Evolutionary conservation across 306 rosid genomes (phyloP).

Genomic region (Gastrolobium bilobum): DNA sequence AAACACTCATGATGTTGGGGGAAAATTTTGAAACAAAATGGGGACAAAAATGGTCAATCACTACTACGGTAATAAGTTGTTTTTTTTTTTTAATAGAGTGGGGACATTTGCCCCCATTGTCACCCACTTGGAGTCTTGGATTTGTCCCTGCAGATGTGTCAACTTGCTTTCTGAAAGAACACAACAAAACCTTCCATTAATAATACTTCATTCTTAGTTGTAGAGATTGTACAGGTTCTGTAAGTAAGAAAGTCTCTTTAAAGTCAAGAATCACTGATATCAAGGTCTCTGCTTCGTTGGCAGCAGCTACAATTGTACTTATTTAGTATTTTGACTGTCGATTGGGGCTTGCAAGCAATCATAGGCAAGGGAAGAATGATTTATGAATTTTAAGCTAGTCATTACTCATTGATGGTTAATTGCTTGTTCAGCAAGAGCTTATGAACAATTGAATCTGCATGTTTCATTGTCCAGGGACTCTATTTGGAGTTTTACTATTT

Average conservation of each 20-base stretch:
- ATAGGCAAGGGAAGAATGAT: neutral
- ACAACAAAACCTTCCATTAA: slow-evolving; percentile 14
- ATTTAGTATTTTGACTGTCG: neutral
- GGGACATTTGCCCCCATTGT: slow-evolving; percentile 13
- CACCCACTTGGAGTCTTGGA: slow-evolving; percentile 21
- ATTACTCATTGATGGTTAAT: neutral
- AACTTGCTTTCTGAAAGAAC: slow-evolving; percentile 21
- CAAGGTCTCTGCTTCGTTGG: slow-evolving; percentile 1
- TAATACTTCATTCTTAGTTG: slow-evolving; percentile 2
- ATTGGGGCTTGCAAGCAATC: neutral
- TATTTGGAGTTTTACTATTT: too few relatives aligned
- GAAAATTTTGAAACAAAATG: slow-evolving; percentile 13
- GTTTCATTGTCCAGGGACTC: neutral
- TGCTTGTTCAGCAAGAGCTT: slow-evolving; percentile 1
- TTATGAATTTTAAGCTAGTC: neutral
- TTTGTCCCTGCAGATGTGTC: slow-evolving; percentile 19
- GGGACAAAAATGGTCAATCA: slow-evolving; percentile 4
- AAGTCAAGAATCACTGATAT: neutral
- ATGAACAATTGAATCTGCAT: neutral
- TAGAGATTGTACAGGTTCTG: neutral
- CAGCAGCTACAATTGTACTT: neutral
- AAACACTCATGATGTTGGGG: slow-evolving; percentile 7
- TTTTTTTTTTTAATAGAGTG: neutral
- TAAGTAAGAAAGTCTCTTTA: neutral
- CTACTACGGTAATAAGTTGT: neutral